phyloP scores from a whole-genome alignment of 75 land plant species.

The Cunninghamia lanceolata region DNA sequence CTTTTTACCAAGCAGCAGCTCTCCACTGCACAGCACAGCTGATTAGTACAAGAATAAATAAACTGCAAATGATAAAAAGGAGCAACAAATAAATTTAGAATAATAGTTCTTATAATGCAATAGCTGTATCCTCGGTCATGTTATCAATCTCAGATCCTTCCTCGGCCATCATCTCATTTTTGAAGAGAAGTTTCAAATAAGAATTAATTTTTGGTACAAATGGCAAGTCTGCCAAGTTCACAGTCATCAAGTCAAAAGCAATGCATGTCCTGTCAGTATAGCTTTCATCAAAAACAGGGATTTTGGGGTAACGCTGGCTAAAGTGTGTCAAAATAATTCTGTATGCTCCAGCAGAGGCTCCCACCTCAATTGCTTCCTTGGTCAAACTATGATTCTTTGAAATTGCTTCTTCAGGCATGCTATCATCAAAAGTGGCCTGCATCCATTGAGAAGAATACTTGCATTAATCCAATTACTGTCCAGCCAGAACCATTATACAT shows the following conservation, averaged over 20 bases:
- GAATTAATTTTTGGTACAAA: constrained; percentile 80
- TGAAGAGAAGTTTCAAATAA: constrained; percentile 76
- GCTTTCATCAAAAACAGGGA: constrained; percentile 86
- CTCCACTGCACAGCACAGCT: not conserved
- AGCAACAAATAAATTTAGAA: not conserved
- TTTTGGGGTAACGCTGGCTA: constrained; percentile 97
- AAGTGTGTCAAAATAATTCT: constrained; percentile 93
- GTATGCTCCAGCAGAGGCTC: constrained; percentile 70
- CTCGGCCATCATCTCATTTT: constrained; percentile 64
- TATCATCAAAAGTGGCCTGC: constrained; percentile 98
- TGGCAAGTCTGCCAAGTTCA: constrained; percentile 82
- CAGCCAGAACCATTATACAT: not conserved
- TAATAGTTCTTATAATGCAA: constrained; percentile 8
- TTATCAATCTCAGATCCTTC: constrained; percentile 22
- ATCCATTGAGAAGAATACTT: not conserved
- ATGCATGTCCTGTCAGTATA: constrained; percentile 84
- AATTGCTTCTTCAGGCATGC: constrained; percentile 84
- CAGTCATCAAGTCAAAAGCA: constrained; percentile 97
- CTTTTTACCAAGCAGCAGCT: not conserved
- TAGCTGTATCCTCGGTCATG: not conserved
- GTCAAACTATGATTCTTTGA: constrained; percentile 95
- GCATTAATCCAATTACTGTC: not conserved
- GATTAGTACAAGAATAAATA: not conserved
- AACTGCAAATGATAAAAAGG: not conserved
- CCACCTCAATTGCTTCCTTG: constrained; percentile 83